Base-by-base conservation (phyloP, 1,139 yeast species). In the Protomyces pachydermus region DNA sequence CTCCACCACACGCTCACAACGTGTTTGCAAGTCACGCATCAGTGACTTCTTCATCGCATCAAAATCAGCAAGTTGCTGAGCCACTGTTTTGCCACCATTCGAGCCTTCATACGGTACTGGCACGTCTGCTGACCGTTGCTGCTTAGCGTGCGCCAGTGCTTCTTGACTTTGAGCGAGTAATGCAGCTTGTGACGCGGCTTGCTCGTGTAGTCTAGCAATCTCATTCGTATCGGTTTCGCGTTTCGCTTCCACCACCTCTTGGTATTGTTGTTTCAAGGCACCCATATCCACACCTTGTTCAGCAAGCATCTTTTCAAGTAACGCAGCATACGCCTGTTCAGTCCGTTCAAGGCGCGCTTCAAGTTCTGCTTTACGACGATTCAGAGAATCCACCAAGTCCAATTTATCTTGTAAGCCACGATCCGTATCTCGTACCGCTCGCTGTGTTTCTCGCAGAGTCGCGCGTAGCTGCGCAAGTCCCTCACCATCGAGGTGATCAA, bases 1-100 rank as follows among this genome's bases (percentile, higher is more conserved):
- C 65, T 78, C 80, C 4, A 77, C 78, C 32, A 80, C 70, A 14
- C 76, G 74, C 42, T 73, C 76, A 61, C 82, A 78, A 23, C 81
- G 76, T 2, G 72, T 73, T 58, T 77, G 79, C 23, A 81, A 69
- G 65, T 81, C 82, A 14, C 72, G 69, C 74, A 79, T 73, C 38
- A 81, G 69, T 8, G 76, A 71, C 32, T 72, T 72, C 66, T 79
- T 80, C 60, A 75, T 70, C 2, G 68, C 65, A 53, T 75, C 77
- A 60, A 73, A 73, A 28, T 73, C 72, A 12, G 64, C 64, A 14
- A 60, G 58, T 16, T 60, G 64, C 42, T 58, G 62, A 16, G 62
- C 52, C 18, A 58, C 56, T 10, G 62, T 39, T 42, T 52, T 51
- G 39, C 45, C 38, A 10, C 55, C 61, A n/a, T 38, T 38, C 20